Evolutionary conservation across 129 eudicot species (phyloP), one percentile per base, ranked within the genome.

Genomic region (Flaveria ramosissima): DNA sequence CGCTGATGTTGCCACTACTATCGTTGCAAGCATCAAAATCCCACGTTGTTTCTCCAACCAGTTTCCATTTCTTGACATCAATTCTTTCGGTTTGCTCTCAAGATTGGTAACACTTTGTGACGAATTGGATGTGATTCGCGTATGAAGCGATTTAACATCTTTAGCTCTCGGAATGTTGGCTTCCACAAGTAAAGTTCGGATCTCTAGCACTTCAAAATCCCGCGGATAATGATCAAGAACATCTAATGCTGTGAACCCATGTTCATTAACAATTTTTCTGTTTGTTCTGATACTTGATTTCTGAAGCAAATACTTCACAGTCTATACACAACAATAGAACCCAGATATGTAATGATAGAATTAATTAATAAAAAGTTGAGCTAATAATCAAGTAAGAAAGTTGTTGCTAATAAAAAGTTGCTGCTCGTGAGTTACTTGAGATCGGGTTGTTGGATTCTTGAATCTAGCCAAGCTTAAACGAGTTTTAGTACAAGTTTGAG

Each of bases 31-130:
- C 12, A 82, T 65, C 1, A 82, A 53, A 30, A 76, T 26, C 23
- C 85, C 82, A 0, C 85, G 81, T 70, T 82, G 74, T 77, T 72
- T 82, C 32, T 76, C 85, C 14, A 82, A 67, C 85, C 85, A 82
- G 73, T 63, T 73, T 41, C 57, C 53, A 7, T 70, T 76, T n/a
- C n/a, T n/a, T n/a, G n/a, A n/a, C n/a, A 46, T 6, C 20, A 46
- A 68, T 27, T 60, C 52, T 51, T 62, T 76, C 0, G 61, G 77
- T 5, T 81, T 61, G 2, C 3, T 52, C 13, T 17, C 66, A 10
- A 16, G 26, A 27, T 63, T 27, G 9, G 16, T 77, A 17, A 10
- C 60, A 10, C n/a, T 24, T 45, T 72, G 59, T 2, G 68, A 51
- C 0, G 50, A 36, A 5, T 36, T 36, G 7, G 7, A 36, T 5